These are phyloP conservation scores for Rhynchospora pubera DNA, from an alignment of 176 grass and related monocot species.

Conservation along the genomic window DNA sequence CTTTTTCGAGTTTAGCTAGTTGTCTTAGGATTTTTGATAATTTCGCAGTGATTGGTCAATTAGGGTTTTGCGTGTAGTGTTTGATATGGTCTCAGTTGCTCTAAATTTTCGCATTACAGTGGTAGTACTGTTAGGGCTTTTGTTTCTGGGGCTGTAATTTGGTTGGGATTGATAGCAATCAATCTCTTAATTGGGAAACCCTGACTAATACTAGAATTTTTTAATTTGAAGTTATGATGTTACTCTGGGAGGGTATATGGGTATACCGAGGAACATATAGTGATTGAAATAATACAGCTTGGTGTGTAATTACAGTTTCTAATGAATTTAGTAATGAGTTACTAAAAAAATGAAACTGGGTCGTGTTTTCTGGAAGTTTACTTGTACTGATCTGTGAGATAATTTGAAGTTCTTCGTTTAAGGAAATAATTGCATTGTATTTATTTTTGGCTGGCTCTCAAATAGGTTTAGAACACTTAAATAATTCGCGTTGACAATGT, in stretches of 20 bases:
- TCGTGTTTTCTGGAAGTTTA: background rate
- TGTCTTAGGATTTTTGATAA: background rate
- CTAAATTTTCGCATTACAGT: background rate
- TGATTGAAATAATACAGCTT: background rate
- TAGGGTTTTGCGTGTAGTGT: slow-evolving; percentile 2
- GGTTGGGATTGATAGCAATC: background rate
- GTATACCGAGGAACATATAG: background rate
- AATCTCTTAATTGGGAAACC: background rate
- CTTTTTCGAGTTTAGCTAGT: background rate
- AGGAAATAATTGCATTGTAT: background rate
- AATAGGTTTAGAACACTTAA: background rate
- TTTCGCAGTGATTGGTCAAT: background rate
- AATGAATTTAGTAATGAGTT: background rate
- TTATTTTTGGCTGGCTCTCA: background rate
- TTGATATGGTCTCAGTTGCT: background rate
- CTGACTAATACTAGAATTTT: background rate
- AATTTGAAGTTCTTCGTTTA: background rate
- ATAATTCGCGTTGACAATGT: background rate
- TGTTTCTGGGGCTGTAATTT: background rate
- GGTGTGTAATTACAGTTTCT: background rate
- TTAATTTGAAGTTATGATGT: background rate
- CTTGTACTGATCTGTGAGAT: background rate
- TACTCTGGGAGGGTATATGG: background rate
- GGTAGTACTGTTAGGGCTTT: background rate
- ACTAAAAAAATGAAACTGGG: background rate